Evolutionary conservation across 2,329 filamentous ascomycete genomes (phyloP).

Genomic region (Verticillium dahliae): DNA sequence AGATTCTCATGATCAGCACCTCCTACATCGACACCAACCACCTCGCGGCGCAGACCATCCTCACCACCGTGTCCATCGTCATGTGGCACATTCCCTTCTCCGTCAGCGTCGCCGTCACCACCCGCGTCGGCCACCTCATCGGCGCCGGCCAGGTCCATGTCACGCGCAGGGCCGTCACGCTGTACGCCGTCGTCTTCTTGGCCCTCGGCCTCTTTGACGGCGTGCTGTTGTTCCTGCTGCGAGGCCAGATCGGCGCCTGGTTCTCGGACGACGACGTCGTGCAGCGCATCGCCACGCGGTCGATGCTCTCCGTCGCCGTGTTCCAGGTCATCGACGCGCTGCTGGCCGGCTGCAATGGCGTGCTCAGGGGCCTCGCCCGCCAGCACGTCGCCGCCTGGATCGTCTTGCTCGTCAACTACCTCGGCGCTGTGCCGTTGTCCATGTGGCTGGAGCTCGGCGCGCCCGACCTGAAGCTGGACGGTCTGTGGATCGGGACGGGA

Average conservation of each 20-base stretch:
- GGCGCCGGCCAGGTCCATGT: constrained; percentile 24
- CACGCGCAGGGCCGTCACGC: constrained; percentile 21
- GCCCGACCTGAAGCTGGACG: constrained; percentile 21
- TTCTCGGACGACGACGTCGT: constrained; percentile 24
- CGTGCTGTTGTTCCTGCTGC: constrained; percentile 20
- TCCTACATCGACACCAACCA: constrained; percentile 35
- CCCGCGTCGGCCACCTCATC: constrained; percentile 33
- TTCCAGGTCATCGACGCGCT: constrained; percentile 28
- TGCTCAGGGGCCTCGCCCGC: constrained; percentile 30
- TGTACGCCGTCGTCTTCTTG: constrained; percentile 25
- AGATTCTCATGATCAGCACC: constrained; percentile 36
- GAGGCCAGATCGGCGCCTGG: constrained; percentile 20
- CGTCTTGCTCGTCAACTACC: constrained; percentile 28
- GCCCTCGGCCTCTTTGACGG: constrained; percentile 26
- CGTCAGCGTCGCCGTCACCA: constrained; percentile 32
- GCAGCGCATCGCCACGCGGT: constrained; percentile 18
- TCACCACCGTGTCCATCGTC: constrained; percentile 31
- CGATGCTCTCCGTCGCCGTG: constrained; percentile 23
- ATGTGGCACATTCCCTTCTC: constrained; percentile 37
- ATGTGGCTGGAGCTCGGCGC: constrained; percentile 29
- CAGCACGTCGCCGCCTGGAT: constrained; percentile 29
- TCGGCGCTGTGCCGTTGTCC: constrained; percentile 28
- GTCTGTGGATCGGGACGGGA: constrained; percentile 27
- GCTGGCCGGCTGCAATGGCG: constrained; percentile 27
- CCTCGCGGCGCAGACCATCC: constrained; percentile 32